Conservation (phyloP, 805 yeast genomes). For the Zygoascus tannicola region DNA sequence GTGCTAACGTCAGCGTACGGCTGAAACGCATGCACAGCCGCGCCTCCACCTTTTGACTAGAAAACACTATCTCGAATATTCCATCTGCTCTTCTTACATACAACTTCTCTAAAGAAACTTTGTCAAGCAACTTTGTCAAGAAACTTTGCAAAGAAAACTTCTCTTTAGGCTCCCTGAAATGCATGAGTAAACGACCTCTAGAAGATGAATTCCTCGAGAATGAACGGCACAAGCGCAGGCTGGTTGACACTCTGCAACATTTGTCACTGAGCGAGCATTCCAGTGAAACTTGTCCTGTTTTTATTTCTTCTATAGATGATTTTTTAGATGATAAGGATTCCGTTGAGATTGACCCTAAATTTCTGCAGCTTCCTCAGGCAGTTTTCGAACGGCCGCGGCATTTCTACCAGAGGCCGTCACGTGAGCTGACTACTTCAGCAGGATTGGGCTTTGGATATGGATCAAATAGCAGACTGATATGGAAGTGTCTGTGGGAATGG, state of each 20-base stretch:
- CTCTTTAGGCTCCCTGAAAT: no score
- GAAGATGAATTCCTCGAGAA: conserved; percentile 2
- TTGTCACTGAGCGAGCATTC: conserved; percentile 9
- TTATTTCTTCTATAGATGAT: conserved; percentile 19
- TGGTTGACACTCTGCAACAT: conserved; percentile 9
- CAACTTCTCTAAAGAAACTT: no score
- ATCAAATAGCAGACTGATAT: background rate
- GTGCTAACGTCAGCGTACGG: no score
- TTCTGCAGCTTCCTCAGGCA: conserved; percentile 14
- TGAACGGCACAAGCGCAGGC: conserved; percentile 33
- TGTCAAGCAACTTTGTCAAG: no score
- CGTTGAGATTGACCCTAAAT: conserved; percentile 5
- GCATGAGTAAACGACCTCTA: conserved; percentile 2
- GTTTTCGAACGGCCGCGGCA: conserved; percentile 4
- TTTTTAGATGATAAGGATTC: conserved; percentile 16
- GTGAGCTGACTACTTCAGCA: conserved; percentile 7
- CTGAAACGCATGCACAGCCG: no score
- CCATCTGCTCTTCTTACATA: no score
- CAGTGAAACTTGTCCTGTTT: conserved; percentile 16
- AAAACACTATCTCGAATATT: no score
- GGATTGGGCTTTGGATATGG: background rate
- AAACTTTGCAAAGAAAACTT: no score
- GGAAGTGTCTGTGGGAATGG: background rate
- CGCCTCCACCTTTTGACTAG: no score
- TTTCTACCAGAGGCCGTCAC: conserved; percentile 6